A percentile compares a stretch with the other conserved stretches of the same genome.
Evolutionary conservation across 169 alveolate genomes (phyloP).

Genomic region (Eimeria tenella): DNA sequence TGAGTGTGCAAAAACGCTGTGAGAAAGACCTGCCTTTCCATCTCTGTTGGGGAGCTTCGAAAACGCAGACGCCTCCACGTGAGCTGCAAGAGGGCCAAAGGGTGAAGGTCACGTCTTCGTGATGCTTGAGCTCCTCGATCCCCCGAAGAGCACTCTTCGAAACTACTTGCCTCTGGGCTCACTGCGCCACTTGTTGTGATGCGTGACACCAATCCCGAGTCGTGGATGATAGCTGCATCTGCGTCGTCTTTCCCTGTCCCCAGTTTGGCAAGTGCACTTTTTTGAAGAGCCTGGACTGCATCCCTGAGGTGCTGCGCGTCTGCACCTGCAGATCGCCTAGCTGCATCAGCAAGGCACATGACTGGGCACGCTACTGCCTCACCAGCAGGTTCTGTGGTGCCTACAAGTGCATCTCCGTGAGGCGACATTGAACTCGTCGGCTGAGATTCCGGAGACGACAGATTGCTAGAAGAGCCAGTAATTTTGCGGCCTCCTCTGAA

Average conservation of each 20-base stretch:
- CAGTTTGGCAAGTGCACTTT: conserved; percentile 55
- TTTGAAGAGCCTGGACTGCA: conserved; percentile 69
- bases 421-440: neutral
- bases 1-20: neutral
- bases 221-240: neutral
- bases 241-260: conserved; percentile 30
- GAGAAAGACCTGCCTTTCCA: conserved; percentile 31
- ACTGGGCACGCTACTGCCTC: conserved; percentile 8
- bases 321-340: conserved; percentile 68
- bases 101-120: neutral
- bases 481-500: neutral
- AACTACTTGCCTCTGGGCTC: conserved; percentile 14
- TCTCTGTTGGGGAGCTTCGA: conserved; percentile 54
- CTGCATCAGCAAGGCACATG: conserved; percentile 63
- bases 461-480: conserved; percentile 21
- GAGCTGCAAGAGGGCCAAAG: conserved; percentile 35
- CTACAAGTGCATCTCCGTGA: neutral
- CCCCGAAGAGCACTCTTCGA: neutral
- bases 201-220: conserved; percentile 26
- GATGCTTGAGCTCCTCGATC: neutral
- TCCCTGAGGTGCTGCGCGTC: conserved; percentile 73
- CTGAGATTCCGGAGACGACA: conserved; percentile 50
- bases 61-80: conserved; percentile 70
- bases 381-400: neutral
- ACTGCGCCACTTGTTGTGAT: conserved; percentile 59